Base-by-base conservation (phyloP, 768 basidiomycete species). In the Suillus subalutaceus region DNA sequence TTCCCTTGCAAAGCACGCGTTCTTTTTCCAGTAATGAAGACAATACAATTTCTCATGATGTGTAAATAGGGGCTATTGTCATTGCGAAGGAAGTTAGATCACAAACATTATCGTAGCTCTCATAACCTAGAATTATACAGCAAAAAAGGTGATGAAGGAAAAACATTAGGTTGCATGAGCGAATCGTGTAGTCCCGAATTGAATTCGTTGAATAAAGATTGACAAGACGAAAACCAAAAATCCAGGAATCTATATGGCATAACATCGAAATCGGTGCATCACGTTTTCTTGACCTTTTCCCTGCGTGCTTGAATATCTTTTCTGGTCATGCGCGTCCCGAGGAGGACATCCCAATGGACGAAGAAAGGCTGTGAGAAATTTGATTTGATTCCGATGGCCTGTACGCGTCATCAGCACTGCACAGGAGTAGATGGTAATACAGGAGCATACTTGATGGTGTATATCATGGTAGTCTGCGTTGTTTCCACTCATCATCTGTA, bases 401-500 rank as follows among this genome's bases (percentile, higher is more conserved):
- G 43, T 37, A 32, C 23, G 23, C 40, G 9, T 64, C 18, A n/a
- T 62, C 23, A 62, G 18, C 41, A 13, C 41, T 23, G 52, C 18
- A 20, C 10, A 13, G 37, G 35, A 18, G 64, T 41, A 38, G 20
- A 65, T 13, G 4, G 62, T 41, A 37, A 6, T 56, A 3, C 32
- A 60, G 12, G 44, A 26, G 1, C 4, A 50, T 65, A 91, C 92
- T 84, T 96, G 95, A 77, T 98, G 97, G 73, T 99, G 97, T 67
- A 99, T 97, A 77, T 98, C 97, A 76, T 98, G 97, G 78, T 97
- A 99, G 78, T 97, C 94, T 1, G 96, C 92, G 75, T 94, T 97
- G 75, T 99, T 99, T 4, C 83, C 79, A 60, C 89, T 92, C 64
- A 98, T 68, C 72, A 93, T 72, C 77, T 99, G 97, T 35, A 96